Conservation (phyloP, 129 eudicot genomes). For the Tagetes patula region DNA sequence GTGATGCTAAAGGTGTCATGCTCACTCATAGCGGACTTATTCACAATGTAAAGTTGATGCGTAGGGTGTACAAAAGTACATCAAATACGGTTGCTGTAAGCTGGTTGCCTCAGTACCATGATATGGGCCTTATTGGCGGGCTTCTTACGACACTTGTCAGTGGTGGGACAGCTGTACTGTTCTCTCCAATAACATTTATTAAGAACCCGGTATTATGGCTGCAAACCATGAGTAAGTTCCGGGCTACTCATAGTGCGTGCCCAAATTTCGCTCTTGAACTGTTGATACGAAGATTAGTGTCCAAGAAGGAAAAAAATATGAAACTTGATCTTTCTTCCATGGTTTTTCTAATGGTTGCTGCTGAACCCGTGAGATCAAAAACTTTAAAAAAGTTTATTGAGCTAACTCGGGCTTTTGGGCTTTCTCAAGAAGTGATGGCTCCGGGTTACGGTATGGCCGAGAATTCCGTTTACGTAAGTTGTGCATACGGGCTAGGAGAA, state of each 20-base stretch:
- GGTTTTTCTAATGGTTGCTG: constrained; percentile 51
- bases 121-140: constrained; percentile 53
- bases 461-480: constrained; percentile 41
- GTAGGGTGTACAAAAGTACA: constrained; percentile 45
- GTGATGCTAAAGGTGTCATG: constrained; percentile 56
- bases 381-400: constrained; percentile 44
- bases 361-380: constrained; percentile 48
- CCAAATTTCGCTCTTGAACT: constrained; percentile 54
- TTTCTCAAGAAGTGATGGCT: constrained; percentile 48
- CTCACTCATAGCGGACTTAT: constrained; percentile 43
- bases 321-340: constrained; percentile 48
- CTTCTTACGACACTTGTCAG: constrained; percentile 35
- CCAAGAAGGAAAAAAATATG: constrained; percentile 20
- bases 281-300: constrained; percentile 30
- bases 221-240: constrained; percentile 42
- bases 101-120: constrained; percentile 57
- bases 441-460: constrained; percentile 59
- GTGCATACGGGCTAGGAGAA: constrained; percentile 43
- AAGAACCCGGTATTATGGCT: constrained; percentile 52
- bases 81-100: constrained; percentile 41
- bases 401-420: constrained; percentile 43
- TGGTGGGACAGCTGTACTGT: constrained; percentile 39
- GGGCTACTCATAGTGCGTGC: constrained; percentile 46
- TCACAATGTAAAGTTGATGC: constrained; percentile 54
- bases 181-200: constrained; percentile 46